phyloP scores from a whole-genome alignment of 768 basidiomycete species.

The Leccinum boreale region DNA sequence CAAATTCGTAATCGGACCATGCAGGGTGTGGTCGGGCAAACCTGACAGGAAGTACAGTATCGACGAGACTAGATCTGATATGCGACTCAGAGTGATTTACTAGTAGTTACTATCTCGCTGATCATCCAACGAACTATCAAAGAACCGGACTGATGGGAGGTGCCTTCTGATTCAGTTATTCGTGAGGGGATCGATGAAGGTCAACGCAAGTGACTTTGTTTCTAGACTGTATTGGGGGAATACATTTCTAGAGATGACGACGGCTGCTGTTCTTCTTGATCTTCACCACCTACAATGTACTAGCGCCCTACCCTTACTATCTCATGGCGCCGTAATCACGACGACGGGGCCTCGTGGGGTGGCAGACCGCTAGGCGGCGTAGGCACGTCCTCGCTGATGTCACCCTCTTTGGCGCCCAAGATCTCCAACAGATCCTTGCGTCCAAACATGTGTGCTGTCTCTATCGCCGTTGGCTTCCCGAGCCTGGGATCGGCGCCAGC shows the following conservation, averaged over 20 bases:
- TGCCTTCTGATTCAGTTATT: constrained; percentile 1
- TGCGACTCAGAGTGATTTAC: no score
- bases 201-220: neutral
- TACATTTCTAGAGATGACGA: neutral
- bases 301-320: neutral
- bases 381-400: constrained; percentile 35
- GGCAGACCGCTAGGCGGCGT: constrained; percentile 18
- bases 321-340: neutral
- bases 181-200: neutral
- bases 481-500: constrained; percentile 59
- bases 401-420: constrained; percentile 58
- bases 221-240: neutral
- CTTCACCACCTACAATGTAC: neutral
- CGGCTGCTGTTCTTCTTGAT: neutral
- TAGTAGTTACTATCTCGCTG: no score
- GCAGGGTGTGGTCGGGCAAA: neutral
- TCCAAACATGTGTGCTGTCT: constrained; percentile 67
- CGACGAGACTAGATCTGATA: no score
- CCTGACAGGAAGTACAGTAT: no score
- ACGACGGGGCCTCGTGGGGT: neutral
- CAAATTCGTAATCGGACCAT: neutral
- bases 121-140: no score
- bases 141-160: neutral
- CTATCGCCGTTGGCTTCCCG: constrained; percentile 66
- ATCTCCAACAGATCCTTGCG: constrained; percentile 52